Base-by-base conservation (phyloP, 2,329 filamentous ascomycete species). In the Xylaria multiplex region DNA sequence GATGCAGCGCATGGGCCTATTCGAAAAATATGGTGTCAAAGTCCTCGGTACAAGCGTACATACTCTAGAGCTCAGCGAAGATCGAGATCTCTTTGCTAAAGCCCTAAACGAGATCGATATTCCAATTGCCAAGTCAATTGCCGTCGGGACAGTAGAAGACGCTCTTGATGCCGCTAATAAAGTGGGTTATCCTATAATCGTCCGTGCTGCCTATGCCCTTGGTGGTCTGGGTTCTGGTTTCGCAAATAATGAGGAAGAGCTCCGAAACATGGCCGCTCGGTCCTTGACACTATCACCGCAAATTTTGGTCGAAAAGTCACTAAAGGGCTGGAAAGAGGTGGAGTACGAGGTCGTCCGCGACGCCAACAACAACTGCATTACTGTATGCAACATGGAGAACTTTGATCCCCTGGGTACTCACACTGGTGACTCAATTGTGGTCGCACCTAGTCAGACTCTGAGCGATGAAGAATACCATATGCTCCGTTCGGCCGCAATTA, bases 401-500 rank as follows among this genome's bases (percentile, higher is more conserved):
- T 98, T 98, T 75, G 96, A 98, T 77, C 96, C 96, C 71, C 88
- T 99, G 43, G 96, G 96, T 76, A 96, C 97, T 62, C 96, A 99
- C 82, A 99, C 96, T 53, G 96, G 96, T 82, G 96, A 99, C 85
- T 97, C 94, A 75, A 99, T 99, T 75, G 96, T 99, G 69, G 95
- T 98, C 67, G 96, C 96, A 46, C 96, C 96, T 56, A 96, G 92
- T 82, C 96, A 99, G 83, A 99, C 96, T 27, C 85, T 99, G 76
- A 97, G 92, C 76, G 96, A 99, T 75, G 96, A 98, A 84, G 96
- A 99, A 81, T 99, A 98, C 80, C 94, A 99, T 85, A 98, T 99
- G 96, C 92, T 99, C 73, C 93, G 96, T 75, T 93, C 93, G 48
- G 94, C 96, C 69, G 93, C 96, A 53, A 97, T 98, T 85, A 98